Evolutionary conservation across 148 eudicot species (phyloP), one percentile per base, ranked within the genome.

Genomic region (Limonium bicolor): DNA sequence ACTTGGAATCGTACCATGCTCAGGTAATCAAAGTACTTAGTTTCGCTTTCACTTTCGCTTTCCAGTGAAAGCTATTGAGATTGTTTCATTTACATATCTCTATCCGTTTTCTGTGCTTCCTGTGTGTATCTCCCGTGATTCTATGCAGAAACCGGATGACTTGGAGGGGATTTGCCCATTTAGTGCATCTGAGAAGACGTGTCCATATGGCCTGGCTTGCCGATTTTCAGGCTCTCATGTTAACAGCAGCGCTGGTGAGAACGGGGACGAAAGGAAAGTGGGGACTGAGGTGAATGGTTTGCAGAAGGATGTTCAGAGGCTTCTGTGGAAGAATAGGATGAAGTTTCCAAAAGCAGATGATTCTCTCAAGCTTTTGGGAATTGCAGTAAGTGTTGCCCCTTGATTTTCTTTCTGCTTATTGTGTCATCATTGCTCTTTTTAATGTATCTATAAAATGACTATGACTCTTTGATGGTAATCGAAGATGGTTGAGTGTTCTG

Each of bases 251-350:
- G 10, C 63, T 32, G 41, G 29, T 44, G 82, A 47, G 36, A 55
- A 43, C 19, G 24, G 36, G 53, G 57, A 44, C 71, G 56, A 24
- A 20, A 56, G 30, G 36, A 69, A 46, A 53, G 61, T 49, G 27
- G 56, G 25, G 17, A 48, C 58, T 54, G 95, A 92, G 58, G 58
- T 81, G 24, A 92, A 92, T 55, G 66, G 58, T 11, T 54, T 92
- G 62, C 78, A 58, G 26, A 92, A 92, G 71, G 95, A 85, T 55
- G 78, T 85, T 41, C 99, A 92, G 62, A 81, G 53, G 69, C 86
- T 85, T 57, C 59, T 92, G 43, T 92, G 99, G 99, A 92, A 92
- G 61, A 92, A 81, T 60, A 85, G 78, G 54, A 78, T 80, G 86
- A 78, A 60, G 36, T 92, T 81, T 28, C 75, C 69, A 1, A 81